A percentile compares a stretch with the other conserved stretches of the same genome.
Conservation (phyloP, 1,139 yeast genomes). For the Geotrichum carabidarum region DNA sequence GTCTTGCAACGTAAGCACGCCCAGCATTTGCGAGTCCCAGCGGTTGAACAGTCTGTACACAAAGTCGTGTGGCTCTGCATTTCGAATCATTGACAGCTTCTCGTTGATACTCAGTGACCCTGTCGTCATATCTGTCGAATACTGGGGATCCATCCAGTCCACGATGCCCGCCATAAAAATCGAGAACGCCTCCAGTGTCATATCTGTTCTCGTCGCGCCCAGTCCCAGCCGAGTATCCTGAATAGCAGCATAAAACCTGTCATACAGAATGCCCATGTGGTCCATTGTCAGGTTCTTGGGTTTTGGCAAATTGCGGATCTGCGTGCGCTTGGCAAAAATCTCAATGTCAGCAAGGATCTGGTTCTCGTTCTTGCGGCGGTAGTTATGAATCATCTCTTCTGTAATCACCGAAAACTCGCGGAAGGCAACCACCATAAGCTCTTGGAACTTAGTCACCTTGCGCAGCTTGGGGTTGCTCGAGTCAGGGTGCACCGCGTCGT, state of each 20-base stretch:
- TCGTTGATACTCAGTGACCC: constrained; percentile 4
- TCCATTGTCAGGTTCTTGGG: constrained; percentile 54
- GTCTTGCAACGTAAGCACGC: constrained; percentile 61
- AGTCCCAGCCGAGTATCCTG: constrained; percentile 69
- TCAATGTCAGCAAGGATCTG: constrained; percentile 82
- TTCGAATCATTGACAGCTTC: constrained; percentile 7
- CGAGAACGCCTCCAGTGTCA: constrained; percentile 69
- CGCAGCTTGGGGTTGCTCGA: constrained; percentile 60
- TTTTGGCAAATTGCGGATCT: constrained; percentile 76
- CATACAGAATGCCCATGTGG: constrained; percentile 69
- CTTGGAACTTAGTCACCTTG: constrained; percentile 80
- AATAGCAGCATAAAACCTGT: constrained; percentile 73
- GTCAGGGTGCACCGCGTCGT: constrained; percentile 74
- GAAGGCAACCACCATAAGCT: constrained; percentile 83
- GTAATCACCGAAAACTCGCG: constrained; percentile 80
- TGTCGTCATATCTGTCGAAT: constrained; percentile 3
- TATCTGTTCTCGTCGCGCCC: constrained; percentile 50
- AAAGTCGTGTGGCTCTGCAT: constrained; percentile 43
- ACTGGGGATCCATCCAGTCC: constrained; percentile 55
- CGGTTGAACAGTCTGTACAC: constrained; percentile 58
- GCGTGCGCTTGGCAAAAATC: constrained; percentile 85
- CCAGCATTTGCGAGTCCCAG: constrained; percentile 59
- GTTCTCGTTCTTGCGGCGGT: constrained; percentile 67
- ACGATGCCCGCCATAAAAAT: constrained; percentile 74
- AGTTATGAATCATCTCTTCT: constrained; percentile 64